Evolutionary conservation across 1,284 basidiomycete species (phyloP).

Genomic region (Termitomyces sp.): DNA sequence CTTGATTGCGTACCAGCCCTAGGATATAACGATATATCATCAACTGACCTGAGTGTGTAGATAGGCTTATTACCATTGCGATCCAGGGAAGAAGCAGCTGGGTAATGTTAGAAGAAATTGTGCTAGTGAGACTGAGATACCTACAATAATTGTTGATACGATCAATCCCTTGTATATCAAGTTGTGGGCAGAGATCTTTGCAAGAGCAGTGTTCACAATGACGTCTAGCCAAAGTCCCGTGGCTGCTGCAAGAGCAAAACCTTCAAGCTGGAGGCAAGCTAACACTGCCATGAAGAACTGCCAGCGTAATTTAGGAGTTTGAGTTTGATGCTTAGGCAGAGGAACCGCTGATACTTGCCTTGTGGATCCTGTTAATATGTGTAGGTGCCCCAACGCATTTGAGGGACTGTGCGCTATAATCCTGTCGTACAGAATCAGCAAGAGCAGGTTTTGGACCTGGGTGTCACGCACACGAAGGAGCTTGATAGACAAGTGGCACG

Average conservation of each 20-base stretch:
- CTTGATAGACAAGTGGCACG: constrained; percentile 39
- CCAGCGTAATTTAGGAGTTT: background rate
- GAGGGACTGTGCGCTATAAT: constrained; percentile 44
- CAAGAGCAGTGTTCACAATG: constrained; percentile 41
- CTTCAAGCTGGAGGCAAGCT: constrained; percentile 52
- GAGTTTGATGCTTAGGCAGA: background rate
- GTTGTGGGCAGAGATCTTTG: constrained; percentile 36
- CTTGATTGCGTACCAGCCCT: constrained; percentile 54
- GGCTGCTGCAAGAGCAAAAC: constrained; percentile 46
- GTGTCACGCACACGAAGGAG: constrained; percentile 36
- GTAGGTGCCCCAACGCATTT: constrained; percentile 49
- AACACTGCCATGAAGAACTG: constrained; percentile 52
- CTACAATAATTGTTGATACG: constrained; percentile 39
- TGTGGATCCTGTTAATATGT: constrained; percentile 45
- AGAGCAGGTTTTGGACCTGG: background rate
- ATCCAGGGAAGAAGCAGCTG: constrained; percentile 52
- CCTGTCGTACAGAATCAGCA: constrained; percentile 21
- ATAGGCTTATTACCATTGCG: constrained; percentile 27
- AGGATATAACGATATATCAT: background rate
- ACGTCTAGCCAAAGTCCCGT: constrained; percentile 54
- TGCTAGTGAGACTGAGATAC: background rate
- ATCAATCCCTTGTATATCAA: constrained; percentile 39
- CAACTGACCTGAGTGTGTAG: background rate
- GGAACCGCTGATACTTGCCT: constrained; percentile 26
- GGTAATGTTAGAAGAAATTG: background rate